A percentile compares a stretch with the other conserved stretches of the same genome.
Evolutionary conservation across 2,329 filamentous ascomycete genomes (phyloP).

Genomic region (Tolypocladium album): DNA sequence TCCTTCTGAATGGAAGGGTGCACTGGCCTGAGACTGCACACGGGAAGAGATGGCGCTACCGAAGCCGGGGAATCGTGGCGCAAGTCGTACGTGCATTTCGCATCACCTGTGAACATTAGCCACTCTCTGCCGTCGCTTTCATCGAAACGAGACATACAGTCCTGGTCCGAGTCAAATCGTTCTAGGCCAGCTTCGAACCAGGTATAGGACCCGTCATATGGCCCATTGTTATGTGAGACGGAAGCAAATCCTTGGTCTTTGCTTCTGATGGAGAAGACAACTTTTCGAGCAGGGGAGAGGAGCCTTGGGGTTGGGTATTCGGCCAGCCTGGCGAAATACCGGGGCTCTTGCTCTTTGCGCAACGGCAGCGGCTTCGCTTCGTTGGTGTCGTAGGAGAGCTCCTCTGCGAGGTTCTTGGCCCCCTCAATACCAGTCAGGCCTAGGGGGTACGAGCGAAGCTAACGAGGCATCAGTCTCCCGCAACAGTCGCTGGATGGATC

Average conservation of each 20-base stretch:
- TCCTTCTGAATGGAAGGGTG: slow-evolving; percentile 16
- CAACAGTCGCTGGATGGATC: too few species aligned
- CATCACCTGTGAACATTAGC: slow-evolving; percentile 12
- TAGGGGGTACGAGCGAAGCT: slow-evolving; percentile 27
- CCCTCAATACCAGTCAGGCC: slow-evolving; percentile 20
- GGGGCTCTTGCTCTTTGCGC: slow-evolving; percentile 13
- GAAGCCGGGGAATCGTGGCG: slow-evolving; percentile 12
- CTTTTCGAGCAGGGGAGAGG: slow-evolving; percentile 43
- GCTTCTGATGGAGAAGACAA: slow-evolving; percentile 48
- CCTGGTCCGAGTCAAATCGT: slow-evolving; percentile 30
- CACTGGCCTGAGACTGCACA: slow-evolving; percentile 25
- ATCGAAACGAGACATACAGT: slow-evolving; percentile 13
- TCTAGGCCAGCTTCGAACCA: slow-evolving; percentile 57
- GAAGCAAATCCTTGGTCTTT: slow-evolving; percentile 49
- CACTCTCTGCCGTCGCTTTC: not conserved
- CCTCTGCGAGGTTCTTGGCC: slow-evolving; percentile 13
- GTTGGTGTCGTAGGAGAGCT: slow-evolving; percentile 17
- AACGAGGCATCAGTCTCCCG: not conserved
- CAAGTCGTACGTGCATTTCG: slow-evolving; percentile 17
- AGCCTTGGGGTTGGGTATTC: slow-evolving; percentile 29
- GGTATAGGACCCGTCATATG: slow-evolving; percentile 40
- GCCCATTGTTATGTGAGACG: slow-evolving; percentile 15
- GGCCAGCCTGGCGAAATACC: slow-evolving; percentile 21
- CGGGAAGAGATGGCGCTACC: slow-evolving; percentile 13
- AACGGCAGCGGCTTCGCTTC: slow-evolving; percentile 17